Evolutionary conservation across 352 stramenopile genomes (phyloP), one percentile per base, ranked within the genome.

Genomic region (Phytophthora colocasiae): DNA sequence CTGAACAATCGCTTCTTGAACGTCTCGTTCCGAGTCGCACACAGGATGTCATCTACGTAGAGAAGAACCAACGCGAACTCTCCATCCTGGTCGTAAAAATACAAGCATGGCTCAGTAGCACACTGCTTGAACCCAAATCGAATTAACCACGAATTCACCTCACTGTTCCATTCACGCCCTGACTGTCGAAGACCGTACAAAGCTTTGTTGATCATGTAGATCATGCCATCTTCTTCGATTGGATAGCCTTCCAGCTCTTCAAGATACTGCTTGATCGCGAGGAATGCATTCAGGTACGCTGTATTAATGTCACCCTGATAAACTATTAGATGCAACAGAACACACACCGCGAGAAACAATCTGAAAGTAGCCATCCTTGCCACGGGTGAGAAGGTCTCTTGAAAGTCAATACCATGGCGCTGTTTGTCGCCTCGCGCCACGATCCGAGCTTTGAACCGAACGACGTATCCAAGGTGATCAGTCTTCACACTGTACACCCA

Each of bases 21-120:
- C 1, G 34, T 10, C 2, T 48, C 61, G 41, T 65, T 48, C 2
- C 61, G 61, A 12, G 61, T 75, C 17, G 67, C 61, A 31, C 63
- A 77, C 36, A 77, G 27, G 2, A 73, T 66, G 19, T 73, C 57
- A 54, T 77, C 63, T 2, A 77, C 63, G 24, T 73, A 77, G 0
- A 70, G 43, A 4, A 71, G 43, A 11, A 67, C 39, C 8, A 77
- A 41, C 14, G 48, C 53, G 22, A 70, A 69, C 17, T 48, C 31
- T 3, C 43, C 51, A 45, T 49, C 57, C 15, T 5, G 17, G 7
- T 48, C 32, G 17, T 36, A 55, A 39, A 60, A 57, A 31, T 69
- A 74, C 9, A 74, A n/a, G n/a, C 66, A 74, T 10, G 52, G 66
- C 6, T 74, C 58, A 2, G 59, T 69, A 0, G 3, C 9, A 6